phyloP scores from a whole-genome alignment of 345 rosid species.

The Corchorus capsularis region DNA sequence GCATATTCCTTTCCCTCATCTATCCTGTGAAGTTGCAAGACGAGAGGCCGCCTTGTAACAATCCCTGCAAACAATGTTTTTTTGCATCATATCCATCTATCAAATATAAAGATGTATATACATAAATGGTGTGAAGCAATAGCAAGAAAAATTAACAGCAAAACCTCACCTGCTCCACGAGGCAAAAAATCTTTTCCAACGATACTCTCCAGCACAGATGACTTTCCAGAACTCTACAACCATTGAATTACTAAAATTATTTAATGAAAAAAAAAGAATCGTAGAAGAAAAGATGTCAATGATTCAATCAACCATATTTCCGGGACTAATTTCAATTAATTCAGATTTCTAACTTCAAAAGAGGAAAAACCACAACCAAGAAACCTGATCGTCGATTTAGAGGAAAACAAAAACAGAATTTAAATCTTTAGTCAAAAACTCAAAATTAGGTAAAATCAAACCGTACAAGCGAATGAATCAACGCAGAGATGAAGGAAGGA shows the following conservation, averaged over 20 bases:
- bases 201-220: constrained; percentile 90
- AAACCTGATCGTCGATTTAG: background rate
- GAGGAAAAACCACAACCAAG: background rate
- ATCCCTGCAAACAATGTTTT: constrained; percentile 62
- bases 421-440: background rate
- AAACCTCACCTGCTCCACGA: constrained; percentile 82
- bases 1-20: constrained; percentile 93
- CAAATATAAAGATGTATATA: background rate
- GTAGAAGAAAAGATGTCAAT: background rate
- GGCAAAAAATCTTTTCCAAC: constrained; percentile 96
- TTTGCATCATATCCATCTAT: constrained; percentile 18
- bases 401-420: background rate
- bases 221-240: constrained; percentile 91
- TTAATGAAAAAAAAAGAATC: constrained; percentile 12
- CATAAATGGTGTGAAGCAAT: background rate
- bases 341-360: constrained; percentile 1
- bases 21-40: constrained; percentile 89
- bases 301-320: background rate
- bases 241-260: constrained; percentile 18
- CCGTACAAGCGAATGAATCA: background rate
- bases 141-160: constrained; percentile 20
- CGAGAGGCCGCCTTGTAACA: constrained; percentile 97
- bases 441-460: constrained; percentile 1
- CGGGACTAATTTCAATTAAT: background rate
- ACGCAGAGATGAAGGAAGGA: constrained; percentile 6